phyloP scores from a whole-genome alignment of 78 protist species.

The Guillardia theta region DNA sequence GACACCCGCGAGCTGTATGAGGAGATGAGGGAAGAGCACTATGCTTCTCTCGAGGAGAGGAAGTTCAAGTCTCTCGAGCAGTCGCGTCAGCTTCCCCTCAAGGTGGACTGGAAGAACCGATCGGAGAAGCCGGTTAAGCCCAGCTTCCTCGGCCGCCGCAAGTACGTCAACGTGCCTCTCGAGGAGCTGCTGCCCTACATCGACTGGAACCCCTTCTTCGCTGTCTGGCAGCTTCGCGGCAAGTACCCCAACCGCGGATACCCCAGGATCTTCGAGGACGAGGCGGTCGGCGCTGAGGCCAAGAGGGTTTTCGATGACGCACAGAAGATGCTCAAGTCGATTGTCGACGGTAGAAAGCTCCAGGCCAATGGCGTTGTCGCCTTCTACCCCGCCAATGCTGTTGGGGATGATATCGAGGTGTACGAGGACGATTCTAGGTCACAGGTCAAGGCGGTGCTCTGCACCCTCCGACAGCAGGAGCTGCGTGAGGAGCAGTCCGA shows the following conservation, averaged over 20 bases:
- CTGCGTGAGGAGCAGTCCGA: slow-evolving; percentile 83
- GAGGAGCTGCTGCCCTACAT: slow-evolving; percentile 77
- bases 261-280: slow-evolving; percentile 95
- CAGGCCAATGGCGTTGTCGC: slow-evolving; percentile 68
- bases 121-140: not conserved
- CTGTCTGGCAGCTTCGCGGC: slow-evolving; percentile 9
- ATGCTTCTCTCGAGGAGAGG: slow-evolving; percentile 82
- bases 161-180: slow-evolving; percentile 64
- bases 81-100: not conserved
- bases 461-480: slow-evolving; percentile 92
- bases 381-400: slow-evolving; percentile 88
- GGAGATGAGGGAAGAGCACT: slow-evolving; percentile 91
- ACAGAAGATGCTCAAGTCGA: slow-evolving; percentile 68
- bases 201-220: slow-evolving; percentile 92
- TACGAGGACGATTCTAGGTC: slow-evolving; percentile 77
- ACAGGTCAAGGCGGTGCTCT: slow-evolving; percentile 49
- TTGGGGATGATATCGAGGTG: slow-evolving; percentile 85
- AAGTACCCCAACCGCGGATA: slow-evolving; percentile 94
- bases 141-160: not conserved
- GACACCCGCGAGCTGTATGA: slow-evolving; percentile 48
- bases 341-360: slow-evolving; percentile 63
- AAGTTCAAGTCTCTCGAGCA: slow-evolving; percentile 50
- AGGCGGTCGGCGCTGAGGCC: slow-evolving; percentile 88
- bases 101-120: not conserved
- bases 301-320: slow-evolving; percentile 89